Evolutionary conservation across 2,329 filamentous ascomycete genomes (phyloP).

Genomic region (Diaporthe aspalathi): DNA sequence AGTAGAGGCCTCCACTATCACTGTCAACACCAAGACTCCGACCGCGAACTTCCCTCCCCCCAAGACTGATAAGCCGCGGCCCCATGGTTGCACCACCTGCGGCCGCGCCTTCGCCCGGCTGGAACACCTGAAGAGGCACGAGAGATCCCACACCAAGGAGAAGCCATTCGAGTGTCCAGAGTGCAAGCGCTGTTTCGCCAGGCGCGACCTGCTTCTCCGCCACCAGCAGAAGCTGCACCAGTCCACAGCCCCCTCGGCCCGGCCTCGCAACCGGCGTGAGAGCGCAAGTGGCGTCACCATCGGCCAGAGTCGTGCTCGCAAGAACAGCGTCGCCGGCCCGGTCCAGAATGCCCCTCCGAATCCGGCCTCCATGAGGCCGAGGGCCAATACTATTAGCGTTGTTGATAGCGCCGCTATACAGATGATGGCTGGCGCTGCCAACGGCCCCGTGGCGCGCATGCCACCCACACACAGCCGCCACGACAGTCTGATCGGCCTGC

Average conservation of each 20-base stretch:
- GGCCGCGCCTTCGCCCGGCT: constrained; percentile 91
- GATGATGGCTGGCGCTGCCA: constrained; percentile 71
- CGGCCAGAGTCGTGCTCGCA: constrained; percentile 80
- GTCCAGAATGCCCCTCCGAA: constrained; percentile 55
- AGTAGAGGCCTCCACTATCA: constrained; percentile 60
- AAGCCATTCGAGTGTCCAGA: constrained; percentile 98
- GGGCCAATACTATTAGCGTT: constrained; percentile 97
- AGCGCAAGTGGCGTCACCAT: constrained; percentile 79
- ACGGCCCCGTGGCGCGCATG: constrained; percentile 63
- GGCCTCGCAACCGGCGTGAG: constrained; percentile 89
- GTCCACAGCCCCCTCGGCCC: constrained; percentile 86
- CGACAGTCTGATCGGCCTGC: constrained; percentile 77
- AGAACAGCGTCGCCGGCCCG: constrained; percentile 84
- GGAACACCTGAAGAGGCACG: constrained; percentile 96
- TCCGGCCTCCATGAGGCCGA: constrained; percentile 77
- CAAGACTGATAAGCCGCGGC: constrained; percentile 97
- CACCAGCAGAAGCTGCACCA: constrained; percentile 99
- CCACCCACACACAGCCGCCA: constrained; percentile 75
- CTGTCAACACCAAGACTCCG: constrained; percentile 59
- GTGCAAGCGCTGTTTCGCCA: constrained; percentile 93
- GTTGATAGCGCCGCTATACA: constrained; percentile 82
- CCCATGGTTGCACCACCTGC: constrained; percentile 93
- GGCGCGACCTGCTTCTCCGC: constrained; percentile 88
- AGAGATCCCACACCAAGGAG: constrained; percentile 98
- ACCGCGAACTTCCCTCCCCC: constrained; percentile 75